phyloP scores from a whole-genome alignment of 2,329 filamentous ascomycete species.

The Pseudopyrenochaeta lycopersici region DNA sequence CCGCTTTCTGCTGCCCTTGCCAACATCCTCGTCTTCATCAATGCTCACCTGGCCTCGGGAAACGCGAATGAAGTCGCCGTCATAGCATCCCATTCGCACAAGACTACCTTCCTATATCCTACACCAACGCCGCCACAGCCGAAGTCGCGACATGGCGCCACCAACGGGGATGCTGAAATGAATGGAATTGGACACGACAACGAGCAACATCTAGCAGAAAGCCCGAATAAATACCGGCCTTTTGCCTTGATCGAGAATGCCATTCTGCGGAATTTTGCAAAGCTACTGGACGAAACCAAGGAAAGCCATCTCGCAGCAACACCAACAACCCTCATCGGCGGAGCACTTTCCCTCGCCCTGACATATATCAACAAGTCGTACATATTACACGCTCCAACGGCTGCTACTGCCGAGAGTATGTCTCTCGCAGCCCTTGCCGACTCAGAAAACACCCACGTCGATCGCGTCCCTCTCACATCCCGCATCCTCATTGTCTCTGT shows the following conservation, averaged over 20 bases:
- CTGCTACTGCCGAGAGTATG: slow-evolving; percentile 54
- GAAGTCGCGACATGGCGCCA: slow-evolving; percentile 17
- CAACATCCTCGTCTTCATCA: slow-evolving; percentile 93
- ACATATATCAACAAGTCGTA: slow-evolving; percentile 88
- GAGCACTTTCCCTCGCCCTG: slow-evolving; percentile 88
- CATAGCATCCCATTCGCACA: slow-evolving; percentile 86
- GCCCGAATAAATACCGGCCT: slow-evolving; percentile 90
- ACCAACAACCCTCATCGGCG: slow-evolving; percentile 86
- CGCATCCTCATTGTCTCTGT: slow-evolving; percentile 92
- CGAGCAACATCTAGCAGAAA: slow-evolving; percentile 43
- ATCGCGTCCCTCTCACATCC: slow-evolving; percentile 68
- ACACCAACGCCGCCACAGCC: slow-evolving; percentile 47
- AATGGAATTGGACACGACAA: slow-evolving; percentile 30
- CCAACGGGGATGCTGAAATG: slow-evolving; percentile 38
- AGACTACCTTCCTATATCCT: slow-evolving; percentile 91
- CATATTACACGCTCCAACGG: slow-evolving; percentile 55
- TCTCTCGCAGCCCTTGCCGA: slow-evolving; percentile 56
- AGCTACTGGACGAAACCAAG: slow-evolving; percentile 76
- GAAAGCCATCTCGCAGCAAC: slow-evolving; percentile 68
- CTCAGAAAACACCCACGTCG: slow-evolving; percentile 44
- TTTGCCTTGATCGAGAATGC: slow-evolving; percentile 88
- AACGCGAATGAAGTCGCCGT: slow-evolving; percentile 93
- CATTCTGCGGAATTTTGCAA: slow-evolving; percentile 76
- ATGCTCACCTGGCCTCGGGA: slow-evolving; percentile 93
- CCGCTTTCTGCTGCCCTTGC: slow-evolving; percentile 86